Percentiles rank a stretch among this genome's conserved stretches.
Conservation (phyloP, 371 early-diverging fungal species). For the Batkoa obscura region DNA sequence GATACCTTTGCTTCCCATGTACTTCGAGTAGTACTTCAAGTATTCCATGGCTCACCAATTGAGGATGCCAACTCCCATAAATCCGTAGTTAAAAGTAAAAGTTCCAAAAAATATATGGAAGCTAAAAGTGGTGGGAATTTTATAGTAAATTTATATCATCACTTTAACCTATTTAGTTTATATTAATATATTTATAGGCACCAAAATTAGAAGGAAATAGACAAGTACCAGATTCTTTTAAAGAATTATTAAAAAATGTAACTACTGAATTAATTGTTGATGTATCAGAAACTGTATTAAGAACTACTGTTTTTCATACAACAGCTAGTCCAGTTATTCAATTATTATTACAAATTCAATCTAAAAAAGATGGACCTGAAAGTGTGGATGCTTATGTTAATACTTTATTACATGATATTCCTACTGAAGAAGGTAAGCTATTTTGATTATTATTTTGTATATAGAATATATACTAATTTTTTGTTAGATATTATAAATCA, state of each 20-base stretch:
- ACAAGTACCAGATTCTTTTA: constrained; percentile 39
- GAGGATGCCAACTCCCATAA: constrained; percentile 27
- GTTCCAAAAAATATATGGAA: constrained; percentile 39
- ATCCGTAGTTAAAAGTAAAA: constrained; percentile 35
- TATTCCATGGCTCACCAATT: constrained; percentile 43
- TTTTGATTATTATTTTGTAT: too few species aligned
- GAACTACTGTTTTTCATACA: constrained; percentile 34
- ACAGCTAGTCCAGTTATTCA: constrained; percentile 66
- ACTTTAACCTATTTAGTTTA: too few species aligned
- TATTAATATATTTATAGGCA: too few species aligned
- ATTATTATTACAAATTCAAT: constrained; percentile 32
- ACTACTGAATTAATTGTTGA: constrained; percentile 29
- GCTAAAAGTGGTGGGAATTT: constrained; percentile 29
- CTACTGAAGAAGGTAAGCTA: constrained; percentile 20
- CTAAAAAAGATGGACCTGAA: constrained; percentile 24
- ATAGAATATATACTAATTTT: too few species aligned
- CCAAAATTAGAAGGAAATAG: constrained; percentile 15
- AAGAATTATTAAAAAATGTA: constrained; percentile 27
- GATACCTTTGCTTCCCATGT: constrained; percentile 60
- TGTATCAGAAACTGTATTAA: constrained; percentile 30
- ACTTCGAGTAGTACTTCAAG: constrained; percentile 40
- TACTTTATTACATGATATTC: constrained; percentile 37
- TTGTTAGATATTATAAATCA: too few species aligned
- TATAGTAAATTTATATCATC: background rate
- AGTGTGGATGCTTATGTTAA: constrained; percentile 29